Evolutionary conservation across 208 protist species (phyloP).

Genomic region (Trichomonas gallinae): DNA sequence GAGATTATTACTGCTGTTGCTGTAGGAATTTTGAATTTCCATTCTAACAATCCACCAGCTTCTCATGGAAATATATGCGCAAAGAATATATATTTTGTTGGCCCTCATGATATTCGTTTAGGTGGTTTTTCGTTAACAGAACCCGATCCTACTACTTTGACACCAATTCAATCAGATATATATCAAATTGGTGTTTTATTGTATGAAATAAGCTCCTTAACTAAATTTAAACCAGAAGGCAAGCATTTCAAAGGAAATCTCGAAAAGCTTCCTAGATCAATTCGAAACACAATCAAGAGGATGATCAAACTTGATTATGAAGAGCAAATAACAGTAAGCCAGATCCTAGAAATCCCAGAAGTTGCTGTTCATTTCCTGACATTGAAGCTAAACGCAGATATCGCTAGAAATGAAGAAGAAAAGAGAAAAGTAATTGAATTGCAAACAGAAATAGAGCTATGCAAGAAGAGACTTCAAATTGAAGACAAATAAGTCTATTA

Average conservation of each 20-base stretch:
- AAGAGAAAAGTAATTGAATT: neutral
- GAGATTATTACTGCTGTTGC: neutral
- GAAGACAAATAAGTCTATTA: neutral
- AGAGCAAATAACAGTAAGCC: neutral
- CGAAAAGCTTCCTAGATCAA: neutral
- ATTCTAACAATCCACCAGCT: neutral
- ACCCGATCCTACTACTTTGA: neutral
- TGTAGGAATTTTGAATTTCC: neutral
- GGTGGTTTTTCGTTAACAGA: neutral
- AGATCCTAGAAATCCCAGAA: neutral
- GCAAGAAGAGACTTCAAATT: neutral
- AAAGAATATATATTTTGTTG: neutral
- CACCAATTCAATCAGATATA: neutral
- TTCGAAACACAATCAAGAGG: neutral
- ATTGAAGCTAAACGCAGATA: neutral
- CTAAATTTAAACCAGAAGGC: neutral
- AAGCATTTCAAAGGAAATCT: neutral
- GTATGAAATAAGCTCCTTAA: neutral
- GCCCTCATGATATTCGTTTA: neutral
- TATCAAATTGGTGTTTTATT: neutral
- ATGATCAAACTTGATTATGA: neutral
- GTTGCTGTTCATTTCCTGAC: neutral
- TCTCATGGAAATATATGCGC: neutral
- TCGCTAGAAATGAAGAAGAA: neutral
- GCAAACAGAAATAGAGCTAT: neutral